Percentiles rank a stretch among this genome's conserved stretches.
Conservation (phyloP, 2,329 filamentous ascomycete species). For the Lachnellula hyalina region DNA sequence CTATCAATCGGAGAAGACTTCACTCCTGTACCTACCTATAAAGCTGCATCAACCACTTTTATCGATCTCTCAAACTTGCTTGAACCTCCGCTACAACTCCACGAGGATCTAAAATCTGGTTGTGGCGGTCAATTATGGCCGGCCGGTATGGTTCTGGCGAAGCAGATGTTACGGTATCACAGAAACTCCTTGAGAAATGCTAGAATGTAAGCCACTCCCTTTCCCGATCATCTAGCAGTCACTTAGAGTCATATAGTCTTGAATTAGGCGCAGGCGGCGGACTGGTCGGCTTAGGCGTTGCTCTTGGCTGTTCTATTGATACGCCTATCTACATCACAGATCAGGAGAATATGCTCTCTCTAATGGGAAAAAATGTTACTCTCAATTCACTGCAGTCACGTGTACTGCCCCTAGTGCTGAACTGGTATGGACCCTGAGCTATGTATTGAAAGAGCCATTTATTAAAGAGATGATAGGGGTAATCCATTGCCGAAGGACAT, state of each 20-base stretch:
- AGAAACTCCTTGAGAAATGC: slow-evolving; percentile 56
- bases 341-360: slow-evolving; percentile 73
- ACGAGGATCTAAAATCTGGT: slow-evolving; percentile 80
- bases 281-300: slow-evolving; percentile 66
- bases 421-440: slow-evolving; percentile 57
- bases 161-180: slow-evolving; percentile 77
- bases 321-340: slow-evolving; percentile 75
- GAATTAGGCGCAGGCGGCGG: slow-evolving; percentile 92
- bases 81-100: slow-evolving; percentile 62
- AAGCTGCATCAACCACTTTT: slow-evolving; percentile 45
- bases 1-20: slow-evolving; percentile 46
- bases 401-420: slow-evolving; percentile 65
- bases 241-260: slow-evolving; percentile 49
- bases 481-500: slow-evolving; percentile 51
- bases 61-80: slow-evolving; percentile 71
- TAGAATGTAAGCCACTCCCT: slow-evolving; percentile 54
- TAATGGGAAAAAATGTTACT: slow-evolving; percentile 84
- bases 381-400: slow-evolving; percentile 65
- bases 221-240: slow-evolving; percentile 2
- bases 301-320: slow-evolving; percentile 49
- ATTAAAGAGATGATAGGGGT: slow-evolving; percentile 42
- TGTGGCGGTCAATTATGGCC: slow-evolving; percentile 96
- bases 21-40: slow-evolving; percentile 55
- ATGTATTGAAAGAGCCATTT: not conserved
- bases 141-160: slow-evolving; percentile 80